phyloP scores from a whole-genome alignment of 2,329 filamentous ascomycete genomes.

The Ceratocystiopsis minuta region DNA sequence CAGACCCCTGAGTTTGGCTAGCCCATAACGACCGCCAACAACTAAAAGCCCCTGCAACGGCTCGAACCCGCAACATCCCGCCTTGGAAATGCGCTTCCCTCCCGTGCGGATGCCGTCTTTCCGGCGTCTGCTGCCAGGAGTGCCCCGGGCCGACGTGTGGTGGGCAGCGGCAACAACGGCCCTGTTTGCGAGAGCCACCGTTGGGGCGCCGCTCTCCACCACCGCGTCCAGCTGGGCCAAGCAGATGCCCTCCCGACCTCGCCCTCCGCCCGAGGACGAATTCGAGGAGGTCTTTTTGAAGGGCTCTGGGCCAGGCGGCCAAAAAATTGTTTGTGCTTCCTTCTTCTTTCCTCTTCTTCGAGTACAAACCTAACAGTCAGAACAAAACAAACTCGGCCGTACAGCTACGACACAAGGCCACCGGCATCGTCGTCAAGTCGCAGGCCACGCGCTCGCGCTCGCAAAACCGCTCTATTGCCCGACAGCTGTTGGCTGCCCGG shows the following conservation, averaged over 20 bases:
- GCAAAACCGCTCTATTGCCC: constrained; percentile 76
- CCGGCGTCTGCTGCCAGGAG: no score
- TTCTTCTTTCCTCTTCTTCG: background rate
- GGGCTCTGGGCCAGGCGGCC: constrained; percentile 80
- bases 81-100: no score
- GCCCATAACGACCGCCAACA: no score
- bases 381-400: constrained; percentile 97
- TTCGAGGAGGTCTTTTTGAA: constrained; percentile 77
- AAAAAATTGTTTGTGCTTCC: constrained; percentile 57
- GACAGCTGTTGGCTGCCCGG: constrained; percentile 56
- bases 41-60: no score
- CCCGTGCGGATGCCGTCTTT: no score
- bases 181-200: no score
- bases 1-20: no score
- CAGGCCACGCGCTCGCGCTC: constrained; percentile 76
- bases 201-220: background rate
- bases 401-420: constrained; percentile 77
- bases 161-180: no score
- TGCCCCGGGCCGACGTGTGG: no score
- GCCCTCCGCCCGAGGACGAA: constrained; percentile 55
- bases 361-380: constrained; percentile 18
- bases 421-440: constrained; percentile 82
- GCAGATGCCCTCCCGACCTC: constrained; percentile 57
- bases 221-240: constrained; percentile 20
- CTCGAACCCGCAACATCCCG: no score